phyloP scores from a whole-genome alignment of 495 filamentous ascomycete species.

The Penicillium turbatum region DNA sequence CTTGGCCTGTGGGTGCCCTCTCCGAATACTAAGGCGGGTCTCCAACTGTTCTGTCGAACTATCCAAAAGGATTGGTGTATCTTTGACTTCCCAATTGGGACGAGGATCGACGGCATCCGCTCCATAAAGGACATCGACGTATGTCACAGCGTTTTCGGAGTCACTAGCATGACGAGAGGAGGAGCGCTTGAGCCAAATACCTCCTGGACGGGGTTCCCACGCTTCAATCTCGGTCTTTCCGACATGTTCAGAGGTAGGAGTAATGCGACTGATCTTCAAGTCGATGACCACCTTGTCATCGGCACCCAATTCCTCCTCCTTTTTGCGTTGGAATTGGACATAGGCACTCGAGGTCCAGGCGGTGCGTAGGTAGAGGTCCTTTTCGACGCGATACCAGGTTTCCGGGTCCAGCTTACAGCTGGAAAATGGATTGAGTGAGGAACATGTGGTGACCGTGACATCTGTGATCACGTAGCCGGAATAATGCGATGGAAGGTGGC shows the following conservation, averaged over 20 bases:
- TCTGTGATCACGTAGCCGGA: slow-evolving; percentile 81
- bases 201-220: slow-evolving; percentile 78
- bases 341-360: slow-evolving; percentile 75
- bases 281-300: slow-evolving; percentile 81
- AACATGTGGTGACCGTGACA: slow-evolving; percentile 77
- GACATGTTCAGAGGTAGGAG: slow-evolving; percentile 54
- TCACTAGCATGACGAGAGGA: slow-evolving; percentile 73
- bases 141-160: slow-evolving; percentile 71
- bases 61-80: slow-evolving; percentile 64
- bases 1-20: slow-evolving; percentile 55
- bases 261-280: slow-evolving; percentile 70
- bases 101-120: slow-evolving; percentile 89
- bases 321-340: slow-evolving; percentile 78
- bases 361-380: slow-evolving; percentile 79
- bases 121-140: slow-evolving; percentile 87
- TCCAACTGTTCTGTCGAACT: slow-evolving; percentile 55
- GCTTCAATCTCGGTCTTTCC: slow-evolving; percentile 52
- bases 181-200: slow-evolving; percentile 84
- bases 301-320: slow-evolving; percentile 73
- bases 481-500: slow-evolving; percentile 77
- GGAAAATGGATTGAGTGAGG: slow-evolving; percentile 66
- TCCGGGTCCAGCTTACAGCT: slow-evolving; percentile 73
- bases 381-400: slow-evolving; percentile 81
- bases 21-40: slow-evolving; percentile 69
- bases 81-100: slow-evolving; percentile 71